Evolutionary conservation across 192 early-diverging fungal genomes (phyloP).

Genomic region (Gryganskiella cystojenkinii): DNA sequence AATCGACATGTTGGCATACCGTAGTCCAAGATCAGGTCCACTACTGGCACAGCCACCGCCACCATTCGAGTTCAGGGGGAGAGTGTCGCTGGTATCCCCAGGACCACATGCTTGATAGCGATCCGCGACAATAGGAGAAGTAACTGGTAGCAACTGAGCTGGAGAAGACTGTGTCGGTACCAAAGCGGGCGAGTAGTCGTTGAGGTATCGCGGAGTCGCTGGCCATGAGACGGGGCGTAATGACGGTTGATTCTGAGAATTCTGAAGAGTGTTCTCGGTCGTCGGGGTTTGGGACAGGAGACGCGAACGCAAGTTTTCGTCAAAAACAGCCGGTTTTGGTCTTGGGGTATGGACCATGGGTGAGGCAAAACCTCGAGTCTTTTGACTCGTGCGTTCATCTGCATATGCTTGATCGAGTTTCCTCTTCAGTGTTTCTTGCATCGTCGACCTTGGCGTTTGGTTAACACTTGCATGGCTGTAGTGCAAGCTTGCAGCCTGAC

Average conservation of each 20-base stretch:
- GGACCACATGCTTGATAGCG: too few species aligned
- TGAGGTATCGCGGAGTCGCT: background rate
- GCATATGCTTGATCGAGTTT: constrained; percentile 20
- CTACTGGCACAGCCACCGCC: too few species aligned
- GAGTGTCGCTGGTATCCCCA: too few species aligned
- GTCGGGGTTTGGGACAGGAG: constrained; percentile 2
- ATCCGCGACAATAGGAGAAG: background rate
- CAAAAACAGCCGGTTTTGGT: background rate
- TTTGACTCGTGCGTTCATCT: constrained; percentile 9
- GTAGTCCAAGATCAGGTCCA: too few species aligned
- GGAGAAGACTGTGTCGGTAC: background rate
- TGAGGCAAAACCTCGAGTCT: background rate
- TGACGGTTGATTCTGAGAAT: background rate
- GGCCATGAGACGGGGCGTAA: background rate
- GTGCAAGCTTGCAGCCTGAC: constrained; percentile 19
- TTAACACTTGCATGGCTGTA: too few species aligned
- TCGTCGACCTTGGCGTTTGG: too few species aligned
- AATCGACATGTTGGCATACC: too few species aligned
- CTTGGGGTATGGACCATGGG: background rate
- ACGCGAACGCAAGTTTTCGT: background rate
- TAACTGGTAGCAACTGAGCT: background rate
- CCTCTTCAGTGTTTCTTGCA: too few species aligned
- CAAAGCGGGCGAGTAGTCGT: background rate
- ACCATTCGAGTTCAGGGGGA: too few species aligned
- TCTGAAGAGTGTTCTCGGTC: too few species aligned